Percentiles rank a stretch among this genome's conserved stretches.
Conservation (phyloP, 805 yeast species). For the Suhomyces kilbournensis region DNA sequence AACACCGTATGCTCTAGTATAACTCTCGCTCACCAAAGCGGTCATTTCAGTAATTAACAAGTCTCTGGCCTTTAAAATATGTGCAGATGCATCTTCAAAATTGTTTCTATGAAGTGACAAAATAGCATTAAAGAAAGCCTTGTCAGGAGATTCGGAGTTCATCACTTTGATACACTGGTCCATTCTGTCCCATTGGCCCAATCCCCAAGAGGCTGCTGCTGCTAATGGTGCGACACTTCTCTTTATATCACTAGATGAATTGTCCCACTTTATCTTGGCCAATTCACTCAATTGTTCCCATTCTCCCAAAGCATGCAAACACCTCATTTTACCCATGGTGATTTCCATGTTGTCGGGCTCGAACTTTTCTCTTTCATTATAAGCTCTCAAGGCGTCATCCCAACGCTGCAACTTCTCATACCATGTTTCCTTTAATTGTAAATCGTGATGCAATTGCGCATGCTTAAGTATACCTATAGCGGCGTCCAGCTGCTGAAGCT, state of each 20-base stretch:
- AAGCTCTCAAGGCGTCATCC: constrained; percentile 96
- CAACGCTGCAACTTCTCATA: constrained; percentile 94
- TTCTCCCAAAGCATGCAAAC: constrained; percentile 97
- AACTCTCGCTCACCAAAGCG: constrained; percentile 91
- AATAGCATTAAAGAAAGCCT: constrained; percentile 92
- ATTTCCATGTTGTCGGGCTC: constrained; percentile 78
- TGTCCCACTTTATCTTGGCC: constrained; percentile 83
- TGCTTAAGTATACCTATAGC: constrained; percentile 95
- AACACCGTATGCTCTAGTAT: constrained; percentile 93
- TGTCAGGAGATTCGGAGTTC: constrained; percentile 90
- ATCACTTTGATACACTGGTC: constrained; percentile 85
- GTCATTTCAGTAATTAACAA: constrained; percentile 88
- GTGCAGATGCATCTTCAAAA: constrained; percentile 74
- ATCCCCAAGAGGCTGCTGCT: constrained; percentile 99
- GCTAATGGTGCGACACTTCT: constrained; percentile 93
- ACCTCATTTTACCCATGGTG: constrained; percentile 96
- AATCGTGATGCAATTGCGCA: constrained; percentile 85
- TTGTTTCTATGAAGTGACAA: constrained; percentile 80
- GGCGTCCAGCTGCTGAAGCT: constrained; percentile 93
- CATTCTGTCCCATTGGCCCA: constrained; percentile 96
- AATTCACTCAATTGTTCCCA: constrained; percentile 90
- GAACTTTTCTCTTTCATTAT: constrained; percentile 67
- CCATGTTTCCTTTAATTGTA: constrained; percentile 96
- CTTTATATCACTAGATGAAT: constrained; percentile 66
- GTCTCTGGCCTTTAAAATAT: constrained; percentile 83